These are phyloP conservation scores for Zangia roseola DNA, from an alignment of 768 basidiomycete genomes.

Conservation along the genomic window DNA sequence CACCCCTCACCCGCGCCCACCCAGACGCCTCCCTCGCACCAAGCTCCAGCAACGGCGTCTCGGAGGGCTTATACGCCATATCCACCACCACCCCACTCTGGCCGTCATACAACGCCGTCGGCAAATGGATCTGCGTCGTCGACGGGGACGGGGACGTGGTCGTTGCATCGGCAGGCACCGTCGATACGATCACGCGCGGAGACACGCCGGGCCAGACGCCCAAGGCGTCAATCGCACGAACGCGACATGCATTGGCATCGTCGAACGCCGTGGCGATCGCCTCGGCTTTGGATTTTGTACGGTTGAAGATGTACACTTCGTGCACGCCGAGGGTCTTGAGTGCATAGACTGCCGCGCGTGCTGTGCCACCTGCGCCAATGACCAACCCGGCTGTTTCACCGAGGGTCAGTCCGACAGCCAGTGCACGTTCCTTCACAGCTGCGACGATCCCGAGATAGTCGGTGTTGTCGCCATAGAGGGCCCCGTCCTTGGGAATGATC, in stretches of 20 bases:
- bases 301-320: conserved; percentile 84
- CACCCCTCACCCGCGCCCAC: conserved; percentile 75
- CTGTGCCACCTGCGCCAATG: conserved; percentile 94
- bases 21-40: conserved; percentile 49
- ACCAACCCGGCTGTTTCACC: conserved; percentile 57
- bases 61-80: conserved; percentile 90
- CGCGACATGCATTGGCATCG: conserved; percentile 35
- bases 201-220: conserved; percentile 50
- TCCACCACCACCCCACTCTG: conserved; percentile 82
- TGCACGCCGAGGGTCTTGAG: conserved; percentile 65
- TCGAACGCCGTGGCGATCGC: conserved; percentile 65
- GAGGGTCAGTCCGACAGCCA: conserved; percentile 26
- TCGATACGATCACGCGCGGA: conserved; percentile 81
- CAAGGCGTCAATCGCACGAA: conserved; percentile 61
- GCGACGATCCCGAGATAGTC: conserved; percentile 90
- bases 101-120: conserved; percentile 53
- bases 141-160: conserved; percentile 29
- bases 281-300: conserved; percentile 73
- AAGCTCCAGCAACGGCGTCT: conserved; percentile 75
- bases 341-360: conserved; percentile 92
- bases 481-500: conserved; percentile 49
- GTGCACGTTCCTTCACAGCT: conserved; percentile 45
- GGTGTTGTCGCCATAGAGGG: conserved; percentile 90
- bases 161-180: conserved; percentile 74
- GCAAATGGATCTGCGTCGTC: conserved; percentile 45